Percentiles rank a stretch among this genome's conserved stretches.
Evolutionary conservation across 768 basidiomycete genomes (phyloP).

Genomic region (Xerocomellus chrysenteron): DNA sequence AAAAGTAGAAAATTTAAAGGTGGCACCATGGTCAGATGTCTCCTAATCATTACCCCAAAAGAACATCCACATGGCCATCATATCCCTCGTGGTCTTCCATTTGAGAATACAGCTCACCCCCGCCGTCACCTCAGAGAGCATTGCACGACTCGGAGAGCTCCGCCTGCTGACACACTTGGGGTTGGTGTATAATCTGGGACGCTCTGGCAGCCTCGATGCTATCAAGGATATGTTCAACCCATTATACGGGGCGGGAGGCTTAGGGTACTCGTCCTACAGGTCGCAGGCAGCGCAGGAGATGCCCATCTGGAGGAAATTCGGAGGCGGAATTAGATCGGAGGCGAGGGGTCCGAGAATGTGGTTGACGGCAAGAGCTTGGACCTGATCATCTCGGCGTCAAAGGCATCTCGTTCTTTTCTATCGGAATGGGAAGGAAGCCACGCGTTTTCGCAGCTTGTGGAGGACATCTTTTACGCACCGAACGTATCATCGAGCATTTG

Average conservation of each 20-base stretch:
- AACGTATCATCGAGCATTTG: too few species aligned
- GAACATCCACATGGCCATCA: too few species aligned
- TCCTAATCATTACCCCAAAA: too few species aligned
- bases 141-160: constrained; percentile 12
- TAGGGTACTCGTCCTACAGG: constrained; percentile 12
- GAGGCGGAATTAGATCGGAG: constrained; percentile 1
- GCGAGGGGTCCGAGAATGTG: background rate
- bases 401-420: constrained; percentile 5
- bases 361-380: background rate
- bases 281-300: constrained; percentile 5
- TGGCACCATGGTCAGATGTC: too few species aligned
- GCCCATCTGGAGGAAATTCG: constrained; percentile 6
- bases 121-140: constrained; percentile 2
- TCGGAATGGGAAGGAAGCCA: constrained; percentile 8
- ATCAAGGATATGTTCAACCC: constrained; percentile 3
- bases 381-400: background rate
- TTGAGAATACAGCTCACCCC: constrained; percentile 35
- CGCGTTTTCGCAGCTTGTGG: constrained; percentile 8
- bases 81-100: too few species aligned
- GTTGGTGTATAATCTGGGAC: constrained; percentile 6
- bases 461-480: background rate
- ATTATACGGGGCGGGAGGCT: constrained; percentile 10
- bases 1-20: too few species aligned
- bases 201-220: background rate
- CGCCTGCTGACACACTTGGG: constrained; percentile 17